Evolutionary conservation across 1,284 basidiomycete species (phyloP), one percentile per base, ranked within the genome.

Genomic region (Cystobasidium slooffiae): DNA sequence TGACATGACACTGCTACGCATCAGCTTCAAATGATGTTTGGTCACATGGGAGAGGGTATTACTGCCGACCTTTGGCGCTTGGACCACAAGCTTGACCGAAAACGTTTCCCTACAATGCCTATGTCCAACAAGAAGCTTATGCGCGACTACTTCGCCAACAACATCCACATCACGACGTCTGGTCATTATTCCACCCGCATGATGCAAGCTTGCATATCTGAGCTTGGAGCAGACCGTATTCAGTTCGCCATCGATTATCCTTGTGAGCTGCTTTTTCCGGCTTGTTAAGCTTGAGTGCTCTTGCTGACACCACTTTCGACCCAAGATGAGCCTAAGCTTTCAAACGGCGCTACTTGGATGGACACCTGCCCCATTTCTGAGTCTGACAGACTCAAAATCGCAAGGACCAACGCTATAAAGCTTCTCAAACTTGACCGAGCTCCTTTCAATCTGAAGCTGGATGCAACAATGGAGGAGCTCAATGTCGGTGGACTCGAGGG

Each of bases 1-100:
- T 68, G 46, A 58, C n/a, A 18, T 49, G 41, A 5, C 31, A 14
- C 18, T 5, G 16, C 39, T 37, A 9, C 44, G 1, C 49, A 12
- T 20, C 61, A 72, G 70, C 62, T 73, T 16, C 70, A 73, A 66
- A 39, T 73, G 63, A 73, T 73, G 61, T 65, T 37, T 55, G 70
- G 70, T 44, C 70, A 73, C 31, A 53, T 73, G 49, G 70, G 70
- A 53, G 70, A 73, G 44, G 62, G 64, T 37, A 51, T 73, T 22
- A 53, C 70, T 41, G 70, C 43, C 39, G 70, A 73, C 46, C 43
- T 73, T 14, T 65, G 64, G 64, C 49, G 70, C 8, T 39, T 73
- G 20, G 70, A 73, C 63, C 70, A 73, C 47, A 65, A 67, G 55
- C 70, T 73, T 41, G 70, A 73, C 56, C 61, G 70, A 39, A 46